Percentiles rank a stretch among this genome's conserved stretches.
Conservation (phyloP, 139 green algal species). For the Protoeuglena noctilucae region DNA sequence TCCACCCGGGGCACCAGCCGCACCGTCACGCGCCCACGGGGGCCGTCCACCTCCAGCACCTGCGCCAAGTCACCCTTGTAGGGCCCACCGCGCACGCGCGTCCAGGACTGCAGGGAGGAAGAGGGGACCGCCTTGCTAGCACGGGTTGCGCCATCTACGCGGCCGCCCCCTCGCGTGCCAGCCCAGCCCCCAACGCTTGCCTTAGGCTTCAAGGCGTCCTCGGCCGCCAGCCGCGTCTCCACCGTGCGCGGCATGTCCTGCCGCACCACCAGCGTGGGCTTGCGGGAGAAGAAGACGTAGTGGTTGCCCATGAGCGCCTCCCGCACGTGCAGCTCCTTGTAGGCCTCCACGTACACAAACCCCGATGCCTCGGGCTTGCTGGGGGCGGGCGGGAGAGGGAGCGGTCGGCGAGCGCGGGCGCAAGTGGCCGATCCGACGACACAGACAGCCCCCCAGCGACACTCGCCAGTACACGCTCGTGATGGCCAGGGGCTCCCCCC, state of each 20-base stretch:
- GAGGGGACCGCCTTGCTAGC: not conserved
- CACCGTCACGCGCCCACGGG: not conserved
- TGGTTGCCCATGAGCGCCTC: constrained; percentile 1
- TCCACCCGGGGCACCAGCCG: constrained; percentile 4
- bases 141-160: not conserved
- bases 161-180: not conserved
- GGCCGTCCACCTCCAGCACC: not conserved
- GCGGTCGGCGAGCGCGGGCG: too few relatives aligned
- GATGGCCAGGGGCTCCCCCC: not conserved
- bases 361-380: constrained; percentile 2
- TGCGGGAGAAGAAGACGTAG: not conserved
- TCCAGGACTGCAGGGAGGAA: not conserved
- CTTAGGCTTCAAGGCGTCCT: too few relatives aligned
- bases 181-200: not conserved
- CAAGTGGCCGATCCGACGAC: too few relatives aligned
- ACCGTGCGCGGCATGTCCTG: constrained; percentile 1
- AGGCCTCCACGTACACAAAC: constrained; percentile 5
- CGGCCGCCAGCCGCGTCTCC: not conserved
- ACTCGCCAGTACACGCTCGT: not conserved
- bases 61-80: constrained; percentile 4
- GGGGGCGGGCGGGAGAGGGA: too few relatives aligned
- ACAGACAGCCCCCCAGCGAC: too few relatives aligned
- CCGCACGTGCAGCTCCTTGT: not conserved
- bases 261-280: not conserved
- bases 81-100: not conserved